Base-by-base conservation (phyloP, 768 basidiomycete genomes). In the Mycena haematopus region DNA sequence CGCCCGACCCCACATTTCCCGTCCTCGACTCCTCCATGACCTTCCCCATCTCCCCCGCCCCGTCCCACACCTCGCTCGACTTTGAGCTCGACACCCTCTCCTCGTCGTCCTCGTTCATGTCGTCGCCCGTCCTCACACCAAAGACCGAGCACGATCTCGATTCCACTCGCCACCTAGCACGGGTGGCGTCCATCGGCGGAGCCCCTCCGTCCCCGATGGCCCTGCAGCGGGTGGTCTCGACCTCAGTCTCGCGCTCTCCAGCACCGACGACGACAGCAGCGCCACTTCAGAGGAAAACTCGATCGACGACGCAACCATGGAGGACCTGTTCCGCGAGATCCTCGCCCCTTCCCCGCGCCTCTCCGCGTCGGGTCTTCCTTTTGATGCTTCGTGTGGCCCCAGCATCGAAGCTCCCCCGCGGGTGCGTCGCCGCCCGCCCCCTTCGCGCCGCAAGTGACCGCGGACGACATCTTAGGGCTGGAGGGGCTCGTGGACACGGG, bases 161-260 rank as follows among this genome's bases (percentile, higher is more conserved):
- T 74, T 77, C 90, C 88, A 91, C 93, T 95, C 87, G 93, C 93
- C 93, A 95, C 89, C 89, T 91, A 90, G 93, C 93, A 95, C 93
- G 93, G 93, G 90, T 95, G 93, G 93, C 85, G 93, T 88, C 84
- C 86, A 84, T 83, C 81, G 74, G 77, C 73, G 77, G 63, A 65
- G 22, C 54, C 57, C 69, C 77, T 78, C 77, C 77, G 75, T 72
- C 82, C 71, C 78, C 83, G 82, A 82, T 86, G 88, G 82, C 93
- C 93, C 91, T 88, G 93, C 93, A 95, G 93, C 93, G 92, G 93
- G 92, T 91, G 90, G 88, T 79, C 78, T 80, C 80, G 73, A 77
- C 74, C 78, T 80, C 67, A 66, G 64, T 66, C 68, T 68, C 71
- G 58, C 49, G 35, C 63, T 65, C 63, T 19, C 58, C 27, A 38